Evolutionary conservation across 2,329 filamentous ascomycete species (phyloP).

Genomic region (Myriosclerotinia scirpicola): DNA sequence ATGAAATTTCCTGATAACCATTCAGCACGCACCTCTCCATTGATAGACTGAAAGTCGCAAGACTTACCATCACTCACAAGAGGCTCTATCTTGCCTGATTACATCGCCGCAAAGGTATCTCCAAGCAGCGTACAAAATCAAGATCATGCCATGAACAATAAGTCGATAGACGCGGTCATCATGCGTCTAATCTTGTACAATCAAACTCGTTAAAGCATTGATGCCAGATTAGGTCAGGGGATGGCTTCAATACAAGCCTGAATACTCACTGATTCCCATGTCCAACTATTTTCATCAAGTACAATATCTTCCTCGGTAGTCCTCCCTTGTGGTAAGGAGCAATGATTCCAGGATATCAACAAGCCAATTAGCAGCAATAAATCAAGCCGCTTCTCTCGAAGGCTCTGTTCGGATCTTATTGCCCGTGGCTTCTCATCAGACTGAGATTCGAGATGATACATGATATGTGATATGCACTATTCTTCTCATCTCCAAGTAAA

Average conservation of each 20-base stretch:
- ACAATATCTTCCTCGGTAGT: not conserved
- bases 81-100: constrained; percentile 43
- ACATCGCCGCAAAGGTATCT: constrained; percentile 47
- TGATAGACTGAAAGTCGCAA: constrained; percentile 39
- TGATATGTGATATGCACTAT: too few species aligned
- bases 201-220: constrained; percentile 7
- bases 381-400: not conserved
- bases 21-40: constrained; percentile 40
- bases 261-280: constrained; percentile 7
- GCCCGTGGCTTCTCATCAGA: not conserved
- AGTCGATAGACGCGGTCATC: not conserved
- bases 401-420: not conserved
- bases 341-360: constrained; percentile 2
- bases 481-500: not conserved
- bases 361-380: not conserved
- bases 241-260: not conserved
- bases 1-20: constrained; percentile 31
- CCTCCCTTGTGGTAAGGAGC: not conserved
- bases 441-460: constrained; percentile 6
- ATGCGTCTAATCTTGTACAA: constrained; percentile 10
- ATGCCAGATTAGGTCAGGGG: not conserved
- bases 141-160: too few species aligned
- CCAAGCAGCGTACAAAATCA: constrained; percentile 47
- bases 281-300: not conserved
- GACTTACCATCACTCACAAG: constrained; percentile 40